Percentiles rank a stretch among this genome's conserved stretches.
These are phyloP conservation scores for Cutaneotrichosporon curvatum DNA, from an alignment of 1,284 basidiomycete genomes.

Conservation along the genomic window DNA sequence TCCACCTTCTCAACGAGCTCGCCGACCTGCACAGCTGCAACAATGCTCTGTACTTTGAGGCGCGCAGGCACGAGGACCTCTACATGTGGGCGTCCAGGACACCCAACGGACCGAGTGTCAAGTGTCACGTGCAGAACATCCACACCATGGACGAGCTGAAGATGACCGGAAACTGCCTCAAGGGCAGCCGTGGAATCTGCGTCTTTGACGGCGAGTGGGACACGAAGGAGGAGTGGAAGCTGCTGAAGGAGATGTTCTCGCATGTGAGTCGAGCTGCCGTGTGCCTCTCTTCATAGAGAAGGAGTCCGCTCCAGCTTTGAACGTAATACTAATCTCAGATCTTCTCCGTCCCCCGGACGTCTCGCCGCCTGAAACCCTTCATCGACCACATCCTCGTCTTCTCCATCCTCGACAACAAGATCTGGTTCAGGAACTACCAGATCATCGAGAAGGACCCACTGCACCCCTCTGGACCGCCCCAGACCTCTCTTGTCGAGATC, in stretches of 20 bases:
- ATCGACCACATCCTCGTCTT: slow-evolving; percentile 97
- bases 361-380: slow-evolving; percentile 90
- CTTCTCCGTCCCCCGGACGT: slow-evolving; percentile 84
- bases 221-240: slow-evolving; percentile 69
- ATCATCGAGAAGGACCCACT: slow-evolving; percentile 60
- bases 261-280: slow-evolving; percentile 59
- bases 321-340: slow-evolving; percentile 55
- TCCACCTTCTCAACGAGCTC: slow-evolving; percentile 89
- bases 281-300: neutral
- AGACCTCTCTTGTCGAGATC: slow-evolving; percentile 78
- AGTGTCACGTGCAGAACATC: slow-evolving; percentile 95
- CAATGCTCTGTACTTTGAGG: slow-evolving; percentile 96
- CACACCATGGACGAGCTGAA: slow-evolving; percentile 99
- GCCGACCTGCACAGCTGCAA: slow-evolving; percentile 98
- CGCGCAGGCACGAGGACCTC: slow-evolving; percentile 87
- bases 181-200: slow-evolving; percentile 85
- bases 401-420: slow-evolving; percentile 89
- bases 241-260: slow-evolving; percentile 93
- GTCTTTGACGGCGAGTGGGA: slow-evolving; percentile 93
- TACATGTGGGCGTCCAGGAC: slow-evolving; percentile 97
- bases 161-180: slow-evolving; percentile 98
- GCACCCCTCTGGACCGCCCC: slow-evolving; percentile 46
- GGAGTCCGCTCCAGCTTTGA: neutral
- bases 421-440: slow-evolving; percentile 96
- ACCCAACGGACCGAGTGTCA: slow-evolving; percentile 94